These are phyloP conservation scores for Citrullus amarus DNA, from an alignment of 306 rosid genomes.

Conservation along the genomic window DNA sequence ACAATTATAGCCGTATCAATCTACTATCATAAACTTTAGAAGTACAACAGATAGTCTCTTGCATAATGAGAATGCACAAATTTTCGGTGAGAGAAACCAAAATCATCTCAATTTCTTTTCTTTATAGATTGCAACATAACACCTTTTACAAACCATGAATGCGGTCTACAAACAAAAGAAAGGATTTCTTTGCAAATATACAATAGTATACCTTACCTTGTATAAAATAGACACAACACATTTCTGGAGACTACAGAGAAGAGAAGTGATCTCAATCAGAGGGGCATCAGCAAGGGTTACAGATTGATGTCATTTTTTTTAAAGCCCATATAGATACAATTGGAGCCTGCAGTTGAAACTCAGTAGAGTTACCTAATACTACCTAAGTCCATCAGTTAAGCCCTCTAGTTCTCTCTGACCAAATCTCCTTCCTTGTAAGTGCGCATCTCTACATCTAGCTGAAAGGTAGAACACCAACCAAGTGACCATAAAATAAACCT, in stretches of 20 bases:
- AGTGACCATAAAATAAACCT: slow-evolving; percentile 83
- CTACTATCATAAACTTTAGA: neutral
- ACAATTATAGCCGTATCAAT: neutral
- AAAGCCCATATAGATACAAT: slow-evolving; percentile 21
- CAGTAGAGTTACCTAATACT: slow-evolving; percentile 19
- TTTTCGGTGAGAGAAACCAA: neutral
- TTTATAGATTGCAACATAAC: neutral
- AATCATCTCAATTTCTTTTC: neutral
- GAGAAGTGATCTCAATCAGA: slow-evolving; percentile 22
- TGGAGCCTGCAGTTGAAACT: slow-evolving; percentile 26
- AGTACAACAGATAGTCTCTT: neutral
- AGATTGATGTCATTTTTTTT: neutral
- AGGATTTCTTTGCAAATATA: slow-evolving; percentile 23
- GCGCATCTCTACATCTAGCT: slow-evolving; percentile 54
- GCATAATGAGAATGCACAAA: neutral
- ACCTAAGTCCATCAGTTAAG: slow-evolving; percentile 52
- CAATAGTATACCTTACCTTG: slow-evolving; percentile 44
- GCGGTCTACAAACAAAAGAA: slow-evolving; percentile 23
- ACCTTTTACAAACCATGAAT: neutral
- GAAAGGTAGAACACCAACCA: slow-evolving; percentile 81
- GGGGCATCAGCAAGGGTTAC: slow-evolving; percentile 19
- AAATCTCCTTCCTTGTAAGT: slow-evolving; percentile 49
- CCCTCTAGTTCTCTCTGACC: slow-evolving; percentile 68
- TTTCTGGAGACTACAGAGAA: slow-evolving; percentile 33
- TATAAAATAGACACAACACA: slow-evolving; percentile 42